A percentile compares a stretch with the other conserved stretches of the same genome.
Evolutionary conservation across 345 rosid species (phyloP).

Genomic region (Salix exigua): DNA sequence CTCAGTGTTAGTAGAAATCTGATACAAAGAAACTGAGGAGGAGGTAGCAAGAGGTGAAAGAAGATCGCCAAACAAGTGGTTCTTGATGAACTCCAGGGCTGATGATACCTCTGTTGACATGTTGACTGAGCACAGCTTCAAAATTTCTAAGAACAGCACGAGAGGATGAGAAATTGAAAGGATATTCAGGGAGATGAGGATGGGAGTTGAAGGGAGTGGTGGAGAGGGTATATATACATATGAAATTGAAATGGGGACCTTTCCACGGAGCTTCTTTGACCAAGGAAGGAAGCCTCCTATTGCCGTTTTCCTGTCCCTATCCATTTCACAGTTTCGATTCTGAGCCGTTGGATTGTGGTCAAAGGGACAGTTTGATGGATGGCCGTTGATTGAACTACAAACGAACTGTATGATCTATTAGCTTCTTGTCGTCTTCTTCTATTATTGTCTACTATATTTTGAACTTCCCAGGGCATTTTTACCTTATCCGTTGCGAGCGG

Average conservation of each 20-base stretch:
- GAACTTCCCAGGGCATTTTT: not conserved
- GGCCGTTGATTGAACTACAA: not conserved
- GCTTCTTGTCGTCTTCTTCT: not conserved
- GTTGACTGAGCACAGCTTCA: not conserved
- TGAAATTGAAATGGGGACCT: constrained; percentile 4
- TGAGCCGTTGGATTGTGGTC: constrained; percentile 6
- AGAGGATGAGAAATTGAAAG: no score
- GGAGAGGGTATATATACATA: not conserved
- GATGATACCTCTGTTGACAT: constrained; percentile 38
- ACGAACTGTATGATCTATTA: not conserved
- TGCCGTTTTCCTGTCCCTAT: not conserved
- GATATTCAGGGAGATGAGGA: not conserved
- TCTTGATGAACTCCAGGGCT: constrained; percentile 48
- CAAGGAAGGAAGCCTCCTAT: constrained; percentile 8
- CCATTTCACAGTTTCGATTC: not conserved
- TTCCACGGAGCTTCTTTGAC: constrained; percentile 26
- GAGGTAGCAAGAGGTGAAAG: constrained; percentile 9
- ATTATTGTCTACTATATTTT: not conserved
- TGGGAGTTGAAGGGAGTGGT: constrained; percentile 2
- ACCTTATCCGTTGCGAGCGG: not conserved
- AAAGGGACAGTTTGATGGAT: not conserved
- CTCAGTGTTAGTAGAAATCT: not conserved
- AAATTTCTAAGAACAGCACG: not conserved
- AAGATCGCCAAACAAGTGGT: constrained; percentile 51
- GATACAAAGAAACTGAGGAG: not conserved